Base-by-base conservation (phyloP, 2,329 filamentous ascomycete genomes). In the Aspergillus ochraceoroseus region DNA sequence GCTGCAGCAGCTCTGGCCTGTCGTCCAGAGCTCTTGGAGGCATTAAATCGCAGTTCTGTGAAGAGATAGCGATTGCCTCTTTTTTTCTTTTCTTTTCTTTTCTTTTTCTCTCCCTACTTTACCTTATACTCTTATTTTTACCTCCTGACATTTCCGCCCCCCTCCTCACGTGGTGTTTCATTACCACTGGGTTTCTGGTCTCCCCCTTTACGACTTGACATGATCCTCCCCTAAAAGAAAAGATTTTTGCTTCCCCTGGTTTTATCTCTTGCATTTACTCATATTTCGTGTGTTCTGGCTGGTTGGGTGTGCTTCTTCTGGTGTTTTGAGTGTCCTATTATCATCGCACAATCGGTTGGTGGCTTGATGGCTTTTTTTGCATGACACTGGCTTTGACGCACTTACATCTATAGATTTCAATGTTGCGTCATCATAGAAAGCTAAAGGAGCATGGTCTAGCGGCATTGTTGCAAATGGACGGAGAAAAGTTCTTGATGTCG, bases 11-110 rank as follows among this genome's bases (percentile, higher is more conserved):
- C 82, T 33, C 71, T 98, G 56, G 76, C 79, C 52, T 76, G 79
- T 46, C 78, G 92, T 42, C 90, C 90, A 2, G 92, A 96, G 73
- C 73, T 98, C 44, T 72, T 90, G 50, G 86, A 94, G 63, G 92
- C 92, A 19, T 73, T 98, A 47, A 83, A 85, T 59, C 77, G 85
- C 57, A 94, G 87, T 61, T 84, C 83, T 38, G 75, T 88, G 66
- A 76, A 79, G 59, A 70, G 64, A 38, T 64, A 63, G 51, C 41
- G 39, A 42, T 44, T 29, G 46, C 46, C 20, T 38, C 33, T 28
- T 35, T 32, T 43, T 41, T 23, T 34, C 37, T 28, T 35, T 22
- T 20, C 14, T 33, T n/a, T n/a, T n/a, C n/a, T n/a, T n/a, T n/a
- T n/a, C n/a, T n/a, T n/a, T n/a, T n/a, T n/a, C n/a, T n/a, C n/a